Base-by-base conservation (phyloP, 2,329 filamentous ascomycete species). In the Zymoseptoria tritici region DNA sequence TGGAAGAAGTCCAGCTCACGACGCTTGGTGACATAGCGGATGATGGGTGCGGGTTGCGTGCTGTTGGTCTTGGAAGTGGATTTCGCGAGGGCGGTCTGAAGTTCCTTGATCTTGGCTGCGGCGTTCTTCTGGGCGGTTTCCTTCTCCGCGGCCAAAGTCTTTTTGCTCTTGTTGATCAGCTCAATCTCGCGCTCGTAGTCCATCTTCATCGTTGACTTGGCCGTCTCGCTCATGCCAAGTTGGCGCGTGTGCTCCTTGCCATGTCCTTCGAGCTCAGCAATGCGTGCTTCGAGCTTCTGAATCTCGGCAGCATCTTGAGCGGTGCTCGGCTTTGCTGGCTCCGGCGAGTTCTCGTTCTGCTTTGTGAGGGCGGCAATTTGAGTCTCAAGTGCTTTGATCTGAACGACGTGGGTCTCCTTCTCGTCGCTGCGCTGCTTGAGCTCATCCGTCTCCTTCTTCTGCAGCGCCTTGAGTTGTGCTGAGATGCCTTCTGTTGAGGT, bases 401-500 rank as follows among this genome's bases (percentile, higher is more conserved):
- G 16, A 8, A 16, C 11, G 7, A n/a, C 22, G 50, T 24, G 16
- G 4, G 16, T 13, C 11, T 52, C n/a, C 50, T 52, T 52, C 4
- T 21, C 50, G 6, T 21, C 22, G 50, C 50, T 21, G 20, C 16
- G 54, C 54, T 54, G 49, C 22, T 21, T 54, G 20, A 56, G 58
- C 42, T 54, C 22, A 53, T 61, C 55, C 54, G 57, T 54, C 21
- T 60, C 57, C 31, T 52, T 42, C 49, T 49, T n/a, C 42, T 54
- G 13, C 22, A 58, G 49, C 51, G 29, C 31, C 26, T 42, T 21
- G 24, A 36, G 36, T 13, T 54, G 42, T 46, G 49, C 31, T 55
- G 64, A 49, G 36, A 60, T 61, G n/a, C 63, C 58, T n/a, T 63
- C 29, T n/a, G 20, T 29, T 9, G 22, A 19, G 22, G 20, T 29